A percentile compares a stretch with the other conserved stretches of the same genome.
Evolutionary conservation across 1,284 basidiomycete genomes (phyloP).

Genomic region (Athelia sp.): DNA sequence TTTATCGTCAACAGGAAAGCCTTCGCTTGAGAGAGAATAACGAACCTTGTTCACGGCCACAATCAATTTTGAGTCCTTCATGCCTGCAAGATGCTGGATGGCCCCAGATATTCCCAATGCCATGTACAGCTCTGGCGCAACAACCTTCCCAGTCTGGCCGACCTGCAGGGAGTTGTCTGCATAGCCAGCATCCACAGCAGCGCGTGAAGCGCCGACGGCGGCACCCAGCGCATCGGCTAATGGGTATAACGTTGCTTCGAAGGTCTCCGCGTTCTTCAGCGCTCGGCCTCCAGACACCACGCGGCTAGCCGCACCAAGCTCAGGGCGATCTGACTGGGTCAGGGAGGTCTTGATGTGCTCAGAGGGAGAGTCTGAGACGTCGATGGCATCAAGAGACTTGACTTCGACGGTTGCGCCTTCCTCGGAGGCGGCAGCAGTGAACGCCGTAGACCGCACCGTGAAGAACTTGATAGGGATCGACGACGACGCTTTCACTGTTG

Average conservation of each 20-base stretch:
- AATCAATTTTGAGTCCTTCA: constrained; percentile 99
- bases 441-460: constrained; percentile 94
- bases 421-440: constrained; percentile 63
- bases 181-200: constrained; percentile 97
- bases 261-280: constrained; percentile 92
- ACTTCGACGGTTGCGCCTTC: constrained; percentile 51
- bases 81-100: constrained; percentile 98
- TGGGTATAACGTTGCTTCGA: constrained; percentile 85
- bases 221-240: constrained; percentile 92
- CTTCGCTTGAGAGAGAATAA: constrained; percentile 2
- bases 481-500: constrained; percentile 80
- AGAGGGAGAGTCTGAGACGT: constrained; percentile 58
- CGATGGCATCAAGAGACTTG: constrained; percentile 65
- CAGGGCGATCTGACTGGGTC: constrained; percentile 90
- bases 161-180: constrained; percentile 98
- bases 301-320: constrained; percentile 82
- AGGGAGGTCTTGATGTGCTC: constrained; percentile 83
- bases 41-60: constrained; percentile 95
- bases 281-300: constrained; percentile 96
- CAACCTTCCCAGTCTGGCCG: constrained; percentile 97
- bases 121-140: constrained; percentile 93
- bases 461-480: constrained; percentile 86
- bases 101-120: constrained; percentile 97
- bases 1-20: background rate
- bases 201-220: constrained; percentile 95